Evolutionary conservation across 345 rosid genomes (phyloP).

Genomic region (Gossypium stocksii): DNA sequence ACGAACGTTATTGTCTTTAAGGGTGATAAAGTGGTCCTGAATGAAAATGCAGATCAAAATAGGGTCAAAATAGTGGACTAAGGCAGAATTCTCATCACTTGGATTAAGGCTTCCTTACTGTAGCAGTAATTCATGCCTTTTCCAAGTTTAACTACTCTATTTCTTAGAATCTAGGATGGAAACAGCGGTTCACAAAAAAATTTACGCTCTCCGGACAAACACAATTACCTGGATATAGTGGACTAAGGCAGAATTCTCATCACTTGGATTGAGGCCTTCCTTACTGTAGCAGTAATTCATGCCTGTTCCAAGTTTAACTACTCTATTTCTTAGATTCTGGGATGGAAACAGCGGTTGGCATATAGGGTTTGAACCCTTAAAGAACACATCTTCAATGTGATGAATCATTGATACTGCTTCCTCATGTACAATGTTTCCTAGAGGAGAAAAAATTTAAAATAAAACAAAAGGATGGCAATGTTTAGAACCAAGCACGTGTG

Average conservation of each 20-base stretch:
- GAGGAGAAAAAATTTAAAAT: conserved; percentile 1
- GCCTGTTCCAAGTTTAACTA: conserved; percentile 65
- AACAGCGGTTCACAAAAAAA: conserved; percentile 36
- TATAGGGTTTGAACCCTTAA: conserved; percentile 50
- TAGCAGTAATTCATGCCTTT: conserved; percentile 53
- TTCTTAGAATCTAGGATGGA: conserved; percentile 74
- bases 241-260: conserved; percentile 78
- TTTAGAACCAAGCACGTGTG: background rate
- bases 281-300: conserved; percentile 48
- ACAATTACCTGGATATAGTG: conserved; percentile 82
- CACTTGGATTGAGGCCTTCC: conserved; percentile 70
- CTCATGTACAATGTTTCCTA: conserved; percentile 67
- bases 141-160: conserved; percentile 71
- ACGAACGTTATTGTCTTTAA: background rate
- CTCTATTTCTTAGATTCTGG: conserved; percentile 72
- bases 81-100: conserved; percentile 71
- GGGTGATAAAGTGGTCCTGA: background rate
- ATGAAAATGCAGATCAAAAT: background rate
- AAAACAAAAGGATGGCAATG: conserved; percentile 5
- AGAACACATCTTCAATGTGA: conserved; percentile 58
- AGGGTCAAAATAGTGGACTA: conserved; percentile 45
- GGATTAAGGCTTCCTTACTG: conserved; percentile 65
- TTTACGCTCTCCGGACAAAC: background rate
- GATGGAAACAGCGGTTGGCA: conserved; percentile 75
- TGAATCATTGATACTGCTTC: conserved; percentile 74